Conservation (phyloP, 2,329 filamentous ascomycete species). For the Alternaria atra region DNA sequence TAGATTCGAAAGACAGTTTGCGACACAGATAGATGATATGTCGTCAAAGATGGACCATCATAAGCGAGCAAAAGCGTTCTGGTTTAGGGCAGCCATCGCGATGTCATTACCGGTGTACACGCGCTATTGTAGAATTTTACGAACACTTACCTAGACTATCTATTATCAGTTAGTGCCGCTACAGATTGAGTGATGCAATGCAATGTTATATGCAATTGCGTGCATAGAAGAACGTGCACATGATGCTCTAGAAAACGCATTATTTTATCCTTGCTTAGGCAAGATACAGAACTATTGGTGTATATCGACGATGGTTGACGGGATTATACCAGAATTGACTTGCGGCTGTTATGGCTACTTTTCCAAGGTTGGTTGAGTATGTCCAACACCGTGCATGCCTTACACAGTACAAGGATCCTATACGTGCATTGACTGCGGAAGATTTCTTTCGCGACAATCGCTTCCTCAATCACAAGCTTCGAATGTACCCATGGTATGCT, state of each 20-base stretch:
- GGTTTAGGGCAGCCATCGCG: not conserved
- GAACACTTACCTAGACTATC: not conserved
- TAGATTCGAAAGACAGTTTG: too few species aligned
- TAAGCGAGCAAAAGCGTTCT: not conserved
- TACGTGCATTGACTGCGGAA: not conserved
- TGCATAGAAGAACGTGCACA: conserved; percentile 14
- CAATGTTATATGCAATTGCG: conserved; percentile 23
- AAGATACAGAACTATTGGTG: not conserved
- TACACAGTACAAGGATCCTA: not conserved
- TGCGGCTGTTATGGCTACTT: not conserved
- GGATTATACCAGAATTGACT: not conserved
- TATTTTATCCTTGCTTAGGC: not conserved
- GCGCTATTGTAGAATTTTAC: not conserved
- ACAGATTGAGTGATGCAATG: conserved; percentile 13
- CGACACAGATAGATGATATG: too few species aligned
- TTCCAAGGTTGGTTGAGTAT: not conserved
- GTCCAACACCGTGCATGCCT: not conserved
- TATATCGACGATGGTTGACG: not conserved
- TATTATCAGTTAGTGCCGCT: not conserved
- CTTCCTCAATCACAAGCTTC: not conserved
- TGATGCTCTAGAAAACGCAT: not conserved
- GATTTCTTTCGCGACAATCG: not conserved
- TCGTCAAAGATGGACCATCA: not conserved
- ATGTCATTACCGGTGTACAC: not conserved
- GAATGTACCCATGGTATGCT: not conserved